Evolutionary conservation across 2,329 filamentous ascomycete genomes (phyloP).

Genomic region (Fusarium ramigenum): DNA sequence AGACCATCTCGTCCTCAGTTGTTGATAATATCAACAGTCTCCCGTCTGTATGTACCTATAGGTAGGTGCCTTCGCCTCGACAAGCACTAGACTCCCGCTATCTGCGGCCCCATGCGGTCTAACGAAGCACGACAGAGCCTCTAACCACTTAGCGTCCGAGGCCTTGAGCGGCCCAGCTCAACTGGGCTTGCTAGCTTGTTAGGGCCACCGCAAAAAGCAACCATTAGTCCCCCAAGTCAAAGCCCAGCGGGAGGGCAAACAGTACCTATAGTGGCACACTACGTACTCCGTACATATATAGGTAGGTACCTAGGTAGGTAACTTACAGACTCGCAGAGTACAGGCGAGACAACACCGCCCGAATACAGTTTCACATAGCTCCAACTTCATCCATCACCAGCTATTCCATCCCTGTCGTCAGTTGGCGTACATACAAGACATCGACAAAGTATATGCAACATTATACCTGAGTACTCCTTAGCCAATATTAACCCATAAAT

Average conservation of each 20-base stretch:
- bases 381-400: background rate
- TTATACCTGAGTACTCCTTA: background rate
- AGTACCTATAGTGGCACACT: background rate
- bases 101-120: slow-evolving; percentile 15
- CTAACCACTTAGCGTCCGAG: slow-evolving; percentile 24
- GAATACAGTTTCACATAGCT: slow-evolving; percentile 4
- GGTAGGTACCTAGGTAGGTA: no score
- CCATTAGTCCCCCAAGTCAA: slow-evolving; percentile 14
- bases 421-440: background rate
- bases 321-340: background rate
- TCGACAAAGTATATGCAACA: background rate
- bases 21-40: background rate
- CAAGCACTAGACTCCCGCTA: slow-evolving; percentile 2
- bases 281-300: background rate
- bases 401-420: background rate
- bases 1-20: background rate
- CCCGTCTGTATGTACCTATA: background rate
- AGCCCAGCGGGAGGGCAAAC: background rate
- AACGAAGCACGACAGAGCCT: slow-evolving; percentile 15
- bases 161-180: slow-evolving; percentile 8
- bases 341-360: background rate
- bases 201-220: slow-evolving; percentile 43
- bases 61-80: background rate
- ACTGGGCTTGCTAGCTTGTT: slow-evolving; percentile 34
- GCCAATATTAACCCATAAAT: background rate